These are phyloP conservation scores for maize (Zea mays) DNA, from an alignment of 176 grass and related monocot genomes.

Conservation along the genomic window Zm-B73-REFERENCE-NAM-5.0 NC_050098.1:153741501-153742000, in stretches of 20 bases:
- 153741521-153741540: no score
- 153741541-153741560: no score
- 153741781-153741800: neutral
- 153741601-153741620: no score
- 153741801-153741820: neutral
- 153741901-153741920: neutral
- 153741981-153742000: neutral
- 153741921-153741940: neutral
- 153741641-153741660: no score
- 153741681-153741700: no score
- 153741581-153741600: no score
- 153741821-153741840: neutral
- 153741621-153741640: no score
- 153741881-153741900: neutral
- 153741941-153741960: constrained; percentile 3
- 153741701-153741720: no score
- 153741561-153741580: no score
- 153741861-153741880: constrained; percentile 1
- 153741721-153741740: no score
- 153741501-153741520: no score
- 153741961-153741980: constrained; percentile 23
- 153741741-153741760: neutral
- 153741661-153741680: no score
- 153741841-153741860: neutral
- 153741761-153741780: neutral